These are phyloP conservation scores for Trichosporon ovoides DNA, from an alignment of 1,284 basidiomycete species.

Conservation along the genomic window DNA sequence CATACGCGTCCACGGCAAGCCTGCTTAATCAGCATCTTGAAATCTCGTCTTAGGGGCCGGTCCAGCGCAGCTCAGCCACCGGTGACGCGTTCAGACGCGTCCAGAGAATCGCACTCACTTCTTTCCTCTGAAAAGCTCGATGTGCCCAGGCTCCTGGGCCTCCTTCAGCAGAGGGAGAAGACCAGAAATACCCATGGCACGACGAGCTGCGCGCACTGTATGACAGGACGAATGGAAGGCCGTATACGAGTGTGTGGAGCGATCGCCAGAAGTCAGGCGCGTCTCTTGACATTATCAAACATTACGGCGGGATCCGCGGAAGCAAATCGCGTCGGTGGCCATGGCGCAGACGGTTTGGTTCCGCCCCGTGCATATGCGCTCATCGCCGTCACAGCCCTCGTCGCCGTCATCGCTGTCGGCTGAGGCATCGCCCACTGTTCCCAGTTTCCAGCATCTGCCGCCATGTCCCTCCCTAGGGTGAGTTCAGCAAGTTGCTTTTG, in stretches of 20 bases:
- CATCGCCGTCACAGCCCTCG: constrained; percentile 3
- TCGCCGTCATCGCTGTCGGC: constrained; percentile 5
- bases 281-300: constrained; percentile 10
- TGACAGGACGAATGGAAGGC: not conserved
- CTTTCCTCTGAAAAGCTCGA: constrained; percentile 75
- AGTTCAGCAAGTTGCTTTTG: not conserved
- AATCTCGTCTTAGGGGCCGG: too few species aligned
- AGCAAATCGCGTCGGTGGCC: not conserved
- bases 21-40: too few species aligned
- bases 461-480: constrained; percentile 31
- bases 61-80: not conserved
- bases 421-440: not conserved
- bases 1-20: constrained; percentile 57
- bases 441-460: constrained; percentile 3
- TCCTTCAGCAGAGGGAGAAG: constrained; percentile 87
- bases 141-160: constrained; percentile 69
- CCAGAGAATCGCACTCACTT: constrained; percentile 49
- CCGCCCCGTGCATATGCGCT: not conserved
- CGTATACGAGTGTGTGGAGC: not conserved
- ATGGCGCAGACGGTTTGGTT: not conserved
- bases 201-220: not conserved
- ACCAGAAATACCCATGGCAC: constrained; percentile 84
- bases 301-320: not conserved
- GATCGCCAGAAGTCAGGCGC: constrained; percentile 16
- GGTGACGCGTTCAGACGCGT: constrained; percentile 6